These are phyloP conservation scores for Potentilla sterilis DNA, from an alignment of 306 rosid species.

Conservation along the genomic window DNA sequence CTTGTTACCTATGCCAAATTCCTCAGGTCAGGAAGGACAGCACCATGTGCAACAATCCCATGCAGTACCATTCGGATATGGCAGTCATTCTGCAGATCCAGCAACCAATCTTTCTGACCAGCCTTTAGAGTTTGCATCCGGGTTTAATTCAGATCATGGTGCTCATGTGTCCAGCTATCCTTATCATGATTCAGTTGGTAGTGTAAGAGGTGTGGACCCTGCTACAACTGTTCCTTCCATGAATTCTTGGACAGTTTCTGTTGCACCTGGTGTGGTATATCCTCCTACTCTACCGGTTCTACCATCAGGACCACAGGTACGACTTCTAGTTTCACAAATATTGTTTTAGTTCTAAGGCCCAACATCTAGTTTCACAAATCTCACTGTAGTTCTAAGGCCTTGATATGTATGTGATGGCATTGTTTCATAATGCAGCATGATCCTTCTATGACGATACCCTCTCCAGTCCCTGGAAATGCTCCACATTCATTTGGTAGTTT, in stretches of 20 bases:
- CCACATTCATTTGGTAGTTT: conserved; percentile 78
- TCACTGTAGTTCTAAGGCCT: conserved; percentile 24
- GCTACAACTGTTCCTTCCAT: conserved; percentile 42
- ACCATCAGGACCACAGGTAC: conserved; percentile 81
- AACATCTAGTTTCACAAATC: conserved; percentile 27
- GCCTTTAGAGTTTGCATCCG: conserved; percentile 86
- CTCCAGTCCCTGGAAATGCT: conserved; percentile 58
- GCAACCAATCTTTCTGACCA: conserved; percentile 71
- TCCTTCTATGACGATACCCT: conserved; percentile 54
- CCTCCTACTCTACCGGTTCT: conserved; percentile 57
- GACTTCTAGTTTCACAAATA: conserved; percentile 27
- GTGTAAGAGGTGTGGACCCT: conserved; percentile 43
- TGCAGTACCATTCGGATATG: conserved; percentile 42
- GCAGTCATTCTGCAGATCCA: conserved; percentile 51
- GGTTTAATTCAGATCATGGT: conserved; percentile 59
- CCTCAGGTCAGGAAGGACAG: conserved; percentile 59
- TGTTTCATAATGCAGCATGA: conserved; percentile 64
- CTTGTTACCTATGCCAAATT: conserved; percentile 38
- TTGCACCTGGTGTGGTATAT: conserved; percentile 61
- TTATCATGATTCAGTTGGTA: conserved; percentile 59
- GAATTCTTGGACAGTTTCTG: conserved; percentile 63
- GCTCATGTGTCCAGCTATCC: conserved; percentile 49
- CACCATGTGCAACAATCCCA: conserved; percentile 49
- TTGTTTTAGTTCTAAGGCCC: conserved; percentile 22
- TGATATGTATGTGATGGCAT: conserved; percentile 33